These are phyloP conservation scores for Boletus mariae DNA, from an alignment of 1,284 basidiomycete genomes.

Conservation along the genomic window DNA sequence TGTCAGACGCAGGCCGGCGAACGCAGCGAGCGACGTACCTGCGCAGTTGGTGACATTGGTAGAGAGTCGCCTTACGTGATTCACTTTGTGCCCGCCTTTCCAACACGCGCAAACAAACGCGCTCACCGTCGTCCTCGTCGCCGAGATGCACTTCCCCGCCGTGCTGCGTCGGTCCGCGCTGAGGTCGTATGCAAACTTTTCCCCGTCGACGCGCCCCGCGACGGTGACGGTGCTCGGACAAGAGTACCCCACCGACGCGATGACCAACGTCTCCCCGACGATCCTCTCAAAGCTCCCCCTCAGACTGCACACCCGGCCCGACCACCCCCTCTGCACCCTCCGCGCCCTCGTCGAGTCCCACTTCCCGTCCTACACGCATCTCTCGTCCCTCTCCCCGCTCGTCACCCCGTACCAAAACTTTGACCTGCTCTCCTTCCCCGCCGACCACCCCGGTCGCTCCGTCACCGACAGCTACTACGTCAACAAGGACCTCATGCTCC, in stretches of 20 bases:
- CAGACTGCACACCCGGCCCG: constrained; percentile 69
- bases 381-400: constrained; percentile 78
- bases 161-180: constrained; percentile 6
- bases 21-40: constrained; percentile 17
- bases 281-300: constrained; percentile 76
- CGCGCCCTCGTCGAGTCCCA: constrained; percentile 83
- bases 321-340: constrained; percentile 87
- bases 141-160: constrained; percentile 17
- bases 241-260: constrained; percentile 67
- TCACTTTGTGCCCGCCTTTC: not conserved
- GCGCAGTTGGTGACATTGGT: constrained; percentile 20
- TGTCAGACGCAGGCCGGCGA: constrained; percentile 8
- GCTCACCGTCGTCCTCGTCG: constrained; percentile 3
- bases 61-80: constrained; percentile 8
- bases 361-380: constrained; percentile 66
- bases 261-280: constrained; percentile 83
- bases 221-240: constrained; percentile 47
- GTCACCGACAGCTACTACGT: constrained; percentile 95
- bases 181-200: constrained; percentile 14
- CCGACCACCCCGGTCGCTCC: constrained; percentile 90
- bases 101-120: constrained; percentile 26
- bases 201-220: constrained; percentile 26
- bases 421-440: constrained; percentile 92
- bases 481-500: constrained; percentile 86
- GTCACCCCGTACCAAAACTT: constrained; percentile 94